phyloP scores from a whole-genome alignment of 768 basidiomycete genomes.

The Xerocomellus chrysenteron region DNA sequence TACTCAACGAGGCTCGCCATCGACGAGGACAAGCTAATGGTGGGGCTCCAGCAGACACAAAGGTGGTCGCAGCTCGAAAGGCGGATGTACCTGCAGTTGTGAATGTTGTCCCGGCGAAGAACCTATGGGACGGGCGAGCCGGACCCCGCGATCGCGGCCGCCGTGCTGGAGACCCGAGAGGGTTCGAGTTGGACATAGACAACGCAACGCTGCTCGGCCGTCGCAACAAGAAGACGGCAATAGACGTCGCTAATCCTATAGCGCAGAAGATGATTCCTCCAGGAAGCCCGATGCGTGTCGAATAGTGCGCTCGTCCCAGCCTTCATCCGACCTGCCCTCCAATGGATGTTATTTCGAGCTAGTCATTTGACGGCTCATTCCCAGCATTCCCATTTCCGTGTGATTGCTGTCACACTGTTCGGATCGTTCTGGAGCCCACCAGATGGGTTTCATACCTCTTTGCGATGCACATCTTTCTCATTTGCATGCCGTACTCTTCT shows the following conservation, averaged over 20 bases:
- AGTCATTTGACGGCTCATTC: neutral
- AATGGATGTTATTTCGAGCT: neutral
- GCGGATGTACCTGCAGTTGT: slow-evolving; percentile 7
- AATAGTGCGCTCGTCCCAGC: slow-evolving; percentile 3
- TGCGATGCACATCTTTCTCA: slow-evolving; percentile 13
- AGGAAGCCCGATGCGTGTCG: slow-evolving; percentile 36
- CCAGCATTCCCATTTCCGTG: neutral
- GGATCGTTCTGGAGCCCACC: neutral
- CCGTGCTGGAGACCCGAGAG: slow-evolving; percentile 27
- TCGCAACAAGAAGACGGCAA: slow-evolving; percentile 46
- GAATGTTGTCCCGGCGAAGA: slow-evolving; percentile 20
- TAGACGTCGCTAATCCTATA: slow-evolving; percentile 36
- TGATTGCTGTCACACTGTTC: neutral
- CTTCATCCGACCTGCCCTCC: neutral
- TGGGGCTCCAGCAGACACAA: slow-evolving; percentile 7
- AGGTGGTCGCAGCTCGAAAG: slow-evolving; percentile 9
- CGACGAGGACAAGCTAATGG: slow-evolving; percentile 36
- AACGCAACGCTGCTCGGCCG: slow-evolving; percentile 84
- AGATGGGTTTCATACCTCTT: neutral
- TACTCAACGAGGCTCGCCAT: slow-evolving; percentile 49
- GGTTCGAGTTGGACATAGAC: slow-evolving; percentile 85
- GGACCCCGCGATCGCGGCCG: slow-evolving; percentile 63
- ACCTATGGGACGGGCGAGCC: slow-evolving; percentile 60
- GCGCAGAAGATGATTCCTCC: slow-evolving; percentile 24
- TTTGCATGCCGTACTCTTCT: slow-evolving; percentile 13